Evolutionary conservation across 2,329 filamentous ascomycete species (phyloP), one percentile per base, ranked within the genome.

Genomic region (Leptodontidium sp.): DNA sequence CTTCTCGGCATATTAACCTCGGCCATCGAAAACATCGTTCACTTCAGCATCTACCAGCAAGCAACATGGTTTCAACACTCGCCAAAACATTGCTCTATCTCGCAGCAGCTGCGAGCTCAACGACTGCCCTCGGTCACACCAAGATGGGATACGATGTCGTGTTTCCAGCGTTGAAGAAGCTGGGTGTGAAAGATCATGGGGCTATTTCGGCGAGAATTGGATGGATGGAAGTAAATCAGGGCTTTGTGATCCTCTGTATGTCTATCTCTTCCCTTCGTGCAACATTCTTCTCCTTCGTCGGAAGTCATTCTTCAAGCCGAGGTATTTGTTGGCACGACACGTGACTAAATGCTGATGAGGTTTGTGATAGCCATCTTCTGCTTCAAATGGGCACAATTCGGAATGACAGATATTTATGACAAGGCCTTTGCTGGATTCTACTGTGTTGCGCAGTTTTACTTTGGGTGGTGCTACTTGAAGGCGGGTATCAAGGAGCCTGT

Each of bases 141-240:
- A 67, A 72, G 47, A 71, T 72, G 69, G 71, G 71, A 9, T 67
- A 62, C 45, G 69, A 72, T 21, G 17, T 68, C 29, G 71, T 72
- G 11, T 68, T 66, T 32, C 71, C 69, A 1, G 50, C 58, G 6
- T 45, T 70, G 38, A 63, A 59, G 26, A 68, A 65, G 15, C 21
- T 57, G 5, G 52, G 57, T 40, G 24, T 11, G 4, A 15, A 29
- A 4, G 64, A 66, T n/a, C 26, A 50, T 17, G 69, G 67, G 2
- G 69, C 57, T 12, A 61, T 35, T 15, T 58, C 69, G 7, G 71
- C 69, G 6, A 66, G 58, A 43, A 70, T 71, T 61, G 71, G 69
- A 12, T 72, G 71, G 71, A 47, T 66, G 62, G 71, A 72, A 32
- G 67, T 68, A 2, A 71, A 71, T 55, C 40, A 68, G 32, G 61